These are phyloP conservation scores for Adansonia digitata DNA, from an alignment of 345 rosid species.

Conservation along the genomic window DNA sequence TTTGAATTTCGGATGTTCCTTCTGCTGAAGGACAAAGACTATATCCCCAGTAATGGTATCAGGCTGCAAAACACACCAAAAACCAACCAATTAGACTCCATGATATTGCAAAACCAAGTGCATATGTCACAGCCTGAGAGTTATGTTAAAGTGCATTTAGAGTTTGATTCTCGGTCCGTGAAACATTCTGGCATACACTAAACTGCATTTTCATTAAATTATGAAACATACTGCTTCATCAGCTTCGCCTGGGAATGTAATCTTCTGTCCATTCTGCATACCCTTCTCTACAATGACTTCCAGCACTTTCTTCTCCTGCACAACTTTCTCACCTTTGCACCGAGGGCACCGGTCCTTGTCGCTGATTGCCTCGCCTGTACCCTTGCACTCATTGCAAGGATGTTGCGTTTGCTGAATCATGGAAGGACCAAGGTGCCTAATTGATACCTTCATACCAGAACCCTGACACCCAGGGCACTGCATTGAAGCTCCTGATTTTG, in stretches of 20 bases:
- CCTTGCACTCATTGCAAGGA: slow-evolving; percentile 79
- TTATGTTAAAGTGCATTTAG: too few species aligned
- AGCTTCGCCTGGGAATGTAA: slow-evolving; percentile 85
- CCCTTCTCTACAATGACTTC: slow-evolving; percentile 88
- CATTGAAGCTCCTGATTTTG: slow-evolving; percentile 79
- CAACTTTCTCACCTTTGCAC: slow-evolving; percentile 83
- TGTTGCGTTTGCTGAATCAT: slow-evolving; percentile 97
- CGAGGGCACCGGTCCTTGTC: slow-evolving; percentile 70
- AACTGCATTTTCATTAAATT: not conserved
- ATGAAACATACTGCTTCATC: slow-evolving; percentile 63
- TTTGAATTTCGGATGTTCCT: slow-evolving; percentile 82
- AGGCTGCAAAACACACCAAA: slow-evolving; percentile 49
- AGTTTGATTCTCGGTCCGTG: too few species aligned
- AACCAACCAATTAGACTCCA: slow-evolving; percentile 3
- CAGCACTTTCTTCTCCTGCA: slow-evolving; percentile 73
- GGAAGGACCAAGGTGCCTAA: slow-evolving; percentile 81
- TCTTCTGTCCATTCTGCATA: slow-evolving; percentile 79
- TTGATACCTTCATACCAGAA: slow-evolving; percentile 75
- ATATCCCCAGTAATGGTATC: slow-evolving; percentile 84
- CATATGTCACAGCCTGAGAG: too few species aligned
- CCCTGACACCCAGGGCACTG: slow-evolving; percentile 77
- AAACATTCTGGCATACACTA: not conserved
- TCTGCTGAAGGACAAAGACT: slow-evolving; percentile 75
- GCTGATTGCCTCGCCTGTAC: slow-evolving; percentile 72
- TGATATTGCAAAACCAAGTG: not conserved